Base-by-base conservation (phyloP, 306 rosid genomes). In the Quercus cerris region DNA sequence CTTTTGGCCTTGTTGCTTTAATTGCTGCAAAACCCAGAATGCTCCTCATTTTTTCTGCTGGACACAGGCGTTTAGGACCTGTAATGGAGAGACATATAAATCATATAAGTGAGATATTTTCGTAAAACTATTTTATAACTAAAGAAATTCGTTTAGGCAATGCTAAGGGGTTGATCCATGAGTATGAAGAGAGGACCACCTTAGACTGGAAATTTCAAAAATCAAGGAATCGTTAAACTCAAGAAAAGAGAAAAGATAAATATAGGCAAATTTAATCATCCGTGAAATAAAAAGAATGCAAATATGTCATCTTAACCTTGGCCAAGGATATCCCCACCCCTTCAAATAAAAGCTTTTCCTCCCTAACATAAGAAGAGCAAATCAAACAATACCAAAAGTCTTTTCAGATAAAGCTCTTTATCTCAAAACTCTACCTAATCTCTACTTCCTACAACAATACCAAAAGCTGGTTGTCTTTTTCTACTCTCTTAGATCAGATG, bases 21-120 rank as follows among this genome's bases (percentile, higher is more conserved):
- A 86, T 84, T 92, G 94, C 86, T 94, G 94, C 80, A 94, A 80
- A 79, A 94, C 97, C 97, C 98, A 94, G 84, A 94, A 92, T 81
- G 97, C 97, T 30, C 98, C 98, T 86, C 97, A 94, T 77, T 92
- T 91, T 84, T 91, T 91, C 82, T 84, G 82, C 80, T 86, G 91
- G 84, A 85, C 85, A 78, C 97, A 92, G 61, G 97, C 94, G 86
- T 94, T 94, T 81, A 94, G 85, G 79, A 94, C 94, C 97, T 92
- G 94, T 31, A 72, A 44, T 71, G 82, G 46, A 77, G 69, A 27
- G 64, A 85, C 28, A 83, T 63, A 76, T 55, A 58, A 27, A 28
- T 38, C 11, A 68, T 63, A 56, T 56, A 28, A 2, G 10, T 17
- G 61, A 57, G 12, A 70, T 22, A 14, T 33, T 19, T 3, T 33